Percentiles rank a stretch among this genome's conserved stretches.
These are phyloP conservation scores for Hypericum perforatum DNA, from an alignment of 345 rosid genomes.

Conservation along the genomic window DNA sequence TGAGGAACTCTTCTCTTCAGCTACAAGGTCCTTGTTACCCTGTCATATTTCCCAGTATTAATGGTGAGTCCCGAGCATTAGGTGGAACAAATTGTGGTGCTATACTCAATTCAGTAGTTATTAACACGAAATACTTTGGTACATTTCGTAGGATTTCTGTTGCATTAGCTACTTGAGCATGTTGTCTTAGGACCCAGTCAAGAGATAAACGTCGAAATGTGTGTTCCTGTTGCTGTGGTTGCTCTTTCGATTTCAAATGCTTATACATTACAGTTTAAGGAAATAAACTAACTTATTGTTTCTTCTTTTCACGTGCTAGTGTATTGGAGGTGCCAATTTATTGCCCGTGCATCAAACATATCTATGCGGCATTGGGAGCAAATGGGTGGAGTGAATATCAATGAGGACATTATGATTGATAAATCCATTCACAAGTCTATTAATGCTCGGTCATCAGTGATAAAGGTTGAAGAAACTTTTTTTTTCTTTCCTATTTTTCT, in stretches of 20 bases:
- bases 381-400: constrained; percentile 86
- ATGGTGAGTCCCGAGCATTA: constrained; percentile 35
- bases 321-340: constrained; percentile 90
- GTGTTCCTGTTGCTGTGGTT: neutral
- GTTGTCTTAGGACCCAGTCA: too few relatives aligned
- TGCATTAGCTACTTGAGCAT: too few relatives aligned
- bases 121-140: too few relatives aligned
- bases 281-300: neutral
- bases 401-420: constrained; percentile 72
- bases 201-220: too few relatives aligned
- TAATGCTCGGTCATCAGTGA: constrained; percentile 75
- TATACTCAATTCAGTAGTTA: too few relatives aligned
- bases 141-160: too few relatives aligned
- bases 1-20: constrained; percentile 85
- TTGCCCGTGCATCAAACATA: constrained; percentile 76
- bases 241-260: constrained; percentile 3
- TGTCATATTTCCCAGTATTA: constrained; percentile 77
- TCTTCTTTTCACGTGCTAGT: constrained; percentile 27
- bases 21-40: constrained; percentile 99
- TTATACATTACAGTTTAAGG: neutral
- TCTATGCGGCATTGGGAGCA: constrained; percentile 85
- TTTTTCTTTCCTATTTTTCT: constrained; percentile 1
- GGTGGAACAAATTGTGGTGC: too few relatives aligned
- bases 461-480: constrained; percentile 50
- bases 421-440: constrained; percentile 66